A percentile compares a stretch with the other conserved stretches of the same genome.
Evolutionary conservation across 2,329 filamentous ascomycete species (phyloP).

Genomic region (Neocucurbitaria cava): DNA sequence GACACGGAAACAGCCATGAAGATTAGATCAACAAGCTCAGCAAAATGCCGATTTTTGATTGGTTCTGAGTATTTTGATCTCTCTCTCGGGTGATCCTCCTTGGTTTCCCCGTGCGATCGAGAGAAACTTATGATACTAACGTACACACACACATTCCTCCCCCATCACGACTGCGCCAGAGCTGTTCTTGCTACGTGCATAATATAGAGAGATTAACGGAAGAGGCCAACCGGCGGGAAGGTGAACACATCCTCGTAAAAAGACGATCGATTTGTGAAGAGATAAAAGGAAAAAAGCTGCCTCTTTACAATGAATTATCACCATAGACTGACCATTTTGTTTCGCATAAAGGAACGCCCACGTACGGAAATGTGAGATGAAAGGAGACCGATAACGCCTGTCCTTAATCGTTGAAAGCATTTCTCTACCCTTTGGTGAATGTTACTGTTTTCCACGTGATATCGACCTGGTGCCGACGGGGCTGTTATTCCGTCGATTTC

Average conservation of each 20-base stretch:
- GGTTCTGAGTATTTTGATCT: not conserved
- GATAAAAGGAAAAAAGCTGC: not conserved
- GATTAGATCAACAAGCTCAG: not conserved
- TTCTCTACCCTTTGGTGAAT: not conserved
- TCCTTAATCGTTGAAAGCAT: not conserved
- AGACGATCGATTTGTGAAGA: not conserved
- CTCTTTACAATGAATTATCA: no score
- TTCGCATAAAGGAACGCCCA: not conserved
- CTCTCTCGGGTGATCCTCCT: not conserved
- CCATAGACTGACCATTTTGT: not conserved
- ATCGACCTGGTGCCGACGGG: not conserved
- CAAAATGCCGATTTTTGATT: not conserved
- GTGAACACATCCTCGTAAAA: not conserved
- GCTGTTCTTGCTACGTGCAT: not conserved
- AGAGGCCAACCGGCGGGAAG: not conserved
- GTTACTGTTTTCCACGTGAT: not conserved
- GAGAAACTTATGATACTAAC: not conserved
- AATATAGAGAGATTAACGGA: not conserved
- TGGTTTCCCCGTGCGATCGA: not conserved
- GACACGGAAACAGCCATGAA: not conserved
- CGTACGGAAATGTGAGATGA: not conserved
- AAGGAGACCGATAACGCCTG: not conserved
- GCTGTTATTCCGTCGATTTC: not conserved
- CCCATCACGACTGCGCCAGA: not conserved
- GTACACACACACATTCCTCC: not conserved